phyloP scores from a whole-genome alignment of 495 filamentous ascomycete genomes.

The Hypoxylon trugodes region DNA sequence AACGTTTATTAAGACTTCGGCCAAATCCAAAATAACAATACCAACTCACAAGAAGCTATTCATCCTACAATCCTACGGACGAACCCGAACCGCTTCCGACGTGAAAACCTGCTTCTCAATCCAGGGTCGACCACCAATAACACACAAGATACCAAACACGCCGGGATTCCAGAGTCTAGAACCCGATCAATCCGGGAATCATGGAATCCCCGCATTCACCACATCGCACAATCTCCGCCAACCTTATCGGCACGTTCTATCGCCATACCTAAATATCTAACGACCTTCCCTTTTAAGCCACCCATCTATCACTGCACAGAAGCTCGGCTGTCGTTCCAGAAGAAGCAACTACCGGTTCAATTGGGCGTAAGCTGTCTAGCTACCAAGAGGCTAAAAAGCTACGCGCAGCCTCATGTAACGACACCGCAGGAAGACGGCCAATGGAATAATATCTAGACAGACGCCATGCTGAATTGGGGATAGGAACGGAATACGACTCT shows the following conservation, averaged over 20 bases:
- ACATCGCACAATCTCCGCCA: conserved; percentile 30
- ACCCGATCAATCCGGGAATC: not conserved
- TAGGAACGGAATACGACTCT: conserved; percentile 1
- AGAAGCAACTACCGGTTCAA: conserved; percentile 27
- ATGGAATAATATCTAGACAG: too few relatives aligned
- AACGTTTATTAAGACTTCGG: too few relatives aligned
- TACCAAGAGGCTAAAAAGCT: too few relatives aligned
- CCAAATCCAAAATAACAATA: too few relatives aligned
- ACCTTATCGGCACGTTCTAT: conserved; percentile 39
- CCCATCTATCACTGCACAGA: conserved; percentile 4
- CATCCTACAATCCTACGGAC: not conserved
- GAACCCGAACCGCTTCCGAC: not conserved
- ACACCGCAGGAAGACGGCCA: too few relatives aligned
- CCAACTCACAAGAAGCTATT: not conserved
- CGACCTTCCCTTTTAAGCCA: conserved; percentile 33
- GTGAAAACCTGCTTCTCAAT: not conserved
- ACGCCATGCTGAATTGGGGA: too few relatives aligned
- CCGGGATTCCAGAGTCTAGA: conserved; percentile 1
- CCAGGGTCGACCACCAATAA: conserved; percentile 17
- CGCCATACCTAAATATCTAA: conserved; percentile 17
- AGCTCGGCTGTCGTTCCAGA: conserved; percentile 33
- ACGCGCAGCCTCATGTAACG: too few relatives aligned
- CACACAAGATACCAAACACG: conserved; percentile 15
- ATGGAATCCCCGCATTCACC: conserved; percentile 15
- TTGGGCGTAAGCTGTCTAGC: conserved; percentile 2